phyloP scores from a whole-genome alignment of 768 basidiomycete species.

The Mrakia gelida region DNA sequence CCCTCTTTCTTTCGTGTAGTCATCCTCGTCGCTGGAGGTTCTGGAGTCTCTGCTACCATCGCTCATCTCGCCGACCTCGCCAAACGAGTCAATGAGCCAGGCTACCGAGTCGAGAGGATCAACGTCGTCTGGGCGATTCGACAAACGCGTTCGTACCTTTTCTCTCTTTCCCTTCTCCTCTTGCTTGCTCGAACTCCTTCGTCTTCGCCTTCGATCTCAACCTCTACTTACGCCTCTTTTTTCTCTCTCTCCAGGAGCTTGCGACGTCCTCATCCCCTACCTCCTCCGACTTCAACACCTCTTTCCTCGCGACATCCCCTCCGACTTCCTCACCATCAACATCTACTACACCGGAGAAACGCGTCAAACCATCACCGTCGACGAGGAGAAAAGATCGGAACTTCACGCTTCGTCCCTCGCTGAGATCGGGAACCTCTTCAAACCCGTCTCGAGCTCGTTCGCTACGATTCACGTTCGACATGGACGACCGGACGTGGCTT shows the following conservation, averaged over 20 bases:
- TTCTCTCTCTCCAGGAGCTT: too few relatives aligned
- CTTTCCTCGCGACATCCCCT: not conserved
- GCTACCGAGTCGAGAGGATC: constrained; percentile 1
- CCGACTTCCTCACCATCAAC: not conserved
- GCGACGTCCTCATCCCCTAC: constrained; percentile 1
- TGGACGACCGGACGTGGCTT: too few relatives aligned
- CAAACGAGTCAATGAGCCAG: not conserved
- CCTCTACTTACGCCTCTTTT: too few relatives aligned
- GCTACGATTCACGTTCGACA: too few relatives aligned
- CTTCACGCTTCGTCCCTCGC: too few relatives aligned
- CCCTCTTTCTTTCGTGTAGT: not conserved
- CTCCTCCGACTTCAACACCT: constrained; percentile 12
- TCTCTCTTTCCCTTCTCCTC: not conserved
- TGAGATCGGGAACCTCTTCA: too few relatives aligned
- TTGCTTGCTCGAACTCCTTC: too few relatives aligned
- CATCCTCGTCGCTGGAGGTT: constrained; percentile 22
- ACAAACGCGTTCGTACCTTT: not conserved
- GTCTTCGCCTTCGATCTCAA: too few relatives aligned
- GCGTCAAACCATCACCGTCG: not conserved
- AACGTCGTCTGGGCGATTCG: constrained; percentile 20
- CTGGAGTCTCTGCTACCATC: constrained; percentile 16
- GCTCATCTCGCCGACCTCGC: constrained; percentile 24
- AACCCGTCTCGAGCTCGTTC: too few relatives aligned
- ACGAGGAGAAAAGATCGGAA: too few relatives aligned
- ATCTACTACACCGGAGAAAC: constrained; percentile 21